phyloP scores from a whole-genome alignment of 306 rosid species.

The Dalbergia oliveri region DNA sequence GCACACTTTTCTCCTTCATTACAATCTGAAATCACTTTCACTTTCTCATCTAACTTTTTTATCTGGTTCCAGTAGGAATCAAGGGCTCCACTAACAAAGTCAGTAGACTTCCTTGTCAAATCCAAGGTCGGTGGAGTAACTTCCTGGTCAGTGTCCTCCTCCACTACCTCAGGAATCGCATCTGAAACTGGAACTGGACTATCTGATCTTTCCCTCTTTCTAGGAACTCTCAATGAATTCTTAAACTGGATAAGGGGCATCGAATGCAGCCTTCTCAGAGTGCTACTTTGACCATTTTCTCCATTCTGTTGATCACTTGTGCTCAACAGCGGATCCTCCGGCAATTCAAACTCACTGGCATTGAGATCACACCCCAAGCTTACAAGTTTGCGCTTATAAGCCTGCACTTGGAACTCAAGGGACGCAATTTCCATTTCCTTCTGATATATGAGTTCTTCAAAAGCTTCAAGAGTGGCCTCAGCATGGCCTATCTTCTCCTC shows the following conservation, averaged over 20 bases:
- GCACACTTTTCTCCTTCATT: constrained; percentile 52
- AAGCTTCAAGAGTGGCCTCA: constrained; percentile 68
- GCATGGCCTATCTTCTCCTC: constrained; percentile 86
- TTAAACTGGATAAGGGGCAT: constrained; percentile 60
- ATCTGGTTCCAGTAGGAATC: constrained; percentile 68
- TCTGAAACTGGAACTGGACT: constrained; percentile 48
- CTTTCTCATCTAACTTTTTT: constrained; percentile 64
- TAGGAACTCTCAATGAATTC: constrained; percentile 43
- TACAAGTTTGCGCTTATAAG: constrained; percentile 73
- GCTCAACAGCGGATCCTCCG: constrained; percentile 55
- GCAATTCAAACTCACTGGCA: constrained; percentile 53
- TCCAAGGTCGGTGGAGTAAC: constrained; percentile 46
- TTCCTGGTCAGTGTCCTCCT: constrained; percentile 51
- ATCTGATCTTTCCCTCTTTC: constrained; percentile 53
- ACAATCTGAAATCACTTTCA: constrained; percentile 67
- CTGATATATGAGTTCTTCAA: constrained; percentile 74
- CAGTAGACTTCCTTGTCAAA: constrained; percentile 45
- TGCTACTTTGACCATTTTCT: constrained; percentile 50
- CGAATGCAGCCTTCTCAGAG: constrained; percentile 65
- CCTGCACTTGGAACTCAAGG: constrained; percentile 83
- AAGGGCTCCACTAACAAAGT: constrained; percentile 42
- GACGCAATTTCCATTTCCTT: constrained; percentile 84
- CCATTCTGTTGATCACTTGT: constrained; percentile 49
- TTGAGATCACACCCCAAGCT: constrained; percentile 76
- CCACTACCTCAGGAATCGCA: constrained; percentile 37